Evolutionary conservation across 352 stramenopile genomes (phyloP), one percentile per base, ranked within the genome.

Genomic region (Chrysophaeum taylorii): DNA sequence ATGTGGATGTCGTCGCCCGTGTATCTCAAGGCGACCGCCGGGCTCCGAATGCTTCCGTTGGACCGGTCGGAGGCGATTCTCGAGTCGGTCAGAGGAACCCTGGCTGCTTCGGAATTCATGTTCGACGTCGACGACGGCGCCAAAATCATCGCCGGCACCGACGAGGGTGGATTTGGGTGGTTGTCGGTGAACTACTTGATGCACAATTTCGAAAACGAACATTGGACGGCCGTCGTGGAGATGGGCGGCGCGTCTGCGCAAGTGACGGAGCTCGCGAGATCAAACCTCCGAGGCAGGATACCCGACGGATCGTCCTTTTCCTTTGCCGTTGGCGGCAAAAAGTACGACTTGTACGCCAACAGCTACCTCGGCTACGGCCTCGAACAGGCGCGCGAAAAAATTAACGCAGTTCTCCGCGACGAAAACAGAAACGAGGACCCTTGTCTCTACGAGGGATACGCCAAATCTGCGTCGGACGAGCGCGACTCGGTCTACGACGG

Each of bases 121-220:
- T 66, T 66, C 36, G 57, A 48, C 21, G 57, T 45, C 36, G 25
- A 60, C 18, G 21, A 2, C n/a, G 53, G 21, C 2, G 71, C 64
- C 1, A 1, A n/a, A 0, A 27, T 75, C 29, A 75, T 75, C 37
- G 25, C 25, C 9, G 71, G 71, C 15, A 54, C 48, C 33, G 71
- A 75, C 57, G 71, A 75, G 63, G 71, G 71, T 31, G 71, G 64
- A 15, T 75, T 73, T 52, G 71, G 71, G 12, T 75, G 71, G 71
- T 73, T 75, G 35, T 43, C 64, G 16, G 62, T 73, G 21, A 75
- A 75, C 64, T 75, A 75, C 54, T 39, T 75, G 36, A 69, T 73
- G n/a, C 25, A 38, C 4, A 73, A 73, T 52, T 57, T 75, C 35
- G 43, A 70, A 1, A 36, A 39, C 42, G 5, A 57, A 23, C 2